Evolutionary conservation across 352 stramenopile genomes (phyloP), one percentile per base, ranked within the genome.

Genomic region (Globisporangium emineosum): DNA sequence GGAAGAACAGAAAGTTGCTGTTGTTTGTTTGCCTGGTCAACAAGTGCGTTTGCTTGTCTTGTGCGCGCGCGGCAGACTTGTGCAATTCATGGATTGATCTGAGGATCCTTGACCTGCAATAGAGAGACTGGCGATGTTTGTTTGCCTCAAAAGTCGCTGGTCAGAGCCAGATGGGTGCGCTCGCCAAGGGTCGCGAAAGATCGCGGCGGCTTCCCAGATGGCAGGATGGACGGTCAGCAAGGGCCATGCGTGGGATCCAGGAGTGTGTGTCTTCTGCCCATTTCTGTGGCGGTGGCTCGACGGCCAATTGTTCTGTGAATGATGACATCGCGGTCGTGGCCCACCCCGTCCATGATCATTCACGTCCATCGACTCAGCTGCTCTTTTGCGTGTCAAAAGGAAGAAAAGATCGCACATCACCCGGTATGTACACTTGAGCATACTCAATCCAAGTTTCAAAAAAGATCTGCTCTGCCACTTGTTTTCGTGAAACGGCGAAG

Each of bases 291-390:
- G 25, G 23, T 29, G 47, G 47, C 15, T 56, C 50, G 32, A 32
- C 17, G 12, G 17, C 40, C 13, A 62, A 55, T 57, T 62, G 37
- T 62, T 62, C 57, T 42, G 37, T 9, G 42, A 15, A 62, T 62
- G 57, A 62, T 62, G 57, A 53, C 57, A 62, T 62, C 57, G 42
- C 23, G 5, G 12, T 15, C 13, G 27, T 40, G 17, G 13, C 57
- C 29, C 29, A 17, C 42, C 42, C n/a, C n/a, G n/a, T n/a, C n/a
- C n/a, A n/a, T n/a, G n/a, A n/a, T n/a, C 57, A 62, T 43, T 19
- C 42, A 54, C 42, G 19, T 56, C 23, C 33, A 33, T n/a, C 35
- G 35, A 37, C 57, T 29, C 57, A 62, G 57, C 57, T 62, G 57
- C 56, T 40, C 19, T 33, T 43, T 43, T 45, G 37, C 33, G 35